Evolutionary conservation across 805 yeast genomes (phyloP).

Genomic region (Hanseniaspora occidentalis): DNA sequence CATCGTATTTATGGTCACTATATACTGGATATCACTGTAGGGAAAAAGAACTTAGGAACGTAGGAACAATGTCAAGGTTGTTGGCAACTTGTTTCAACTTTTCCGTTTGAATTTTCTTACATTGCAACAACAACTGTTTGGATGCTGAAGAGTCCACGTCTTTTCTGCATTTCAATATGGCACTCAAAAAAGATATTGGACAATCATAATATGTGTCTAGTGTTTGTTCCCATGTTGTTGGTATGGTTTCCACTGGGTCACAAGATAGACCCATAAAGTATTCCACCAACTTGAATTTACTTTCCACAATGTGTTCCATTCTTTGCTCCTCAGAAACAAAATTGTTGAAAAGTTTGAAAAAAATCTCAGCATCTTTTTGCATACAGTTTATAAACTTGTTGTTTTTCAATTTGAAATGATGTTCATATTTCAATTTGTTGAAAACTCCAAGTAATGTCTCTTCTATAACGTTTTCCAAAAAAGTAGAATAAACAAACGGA

Average conservation of each 20-base stretch:
- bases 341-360: conserved; percentile 40
- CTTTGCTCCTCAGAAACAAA: conserved; percentile 27
- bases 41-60: background rate
- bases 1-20: too few relatives aligned
- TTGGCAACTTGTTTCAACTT: background rate
- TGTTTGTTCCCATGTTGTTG: conserved; percentile 48
- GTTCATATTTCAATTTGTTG: conserved; percentile 30
- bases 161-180: conserved; percentile 38
- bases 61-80: background rate
- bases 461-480: conserved; percentile 41
- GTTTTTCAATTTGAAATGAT: conserved; percentile 31
- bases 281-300: conserved; percentile 46
- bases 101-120: background rate
- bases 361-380: conserved; percentile 45
- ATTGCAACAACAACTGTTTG: background rate
- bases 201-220: conserved; percentile 63
- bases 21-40: too few relatives aligned
- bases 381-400: conserved; percentile 37
- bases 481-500: conserved; percentile 39
- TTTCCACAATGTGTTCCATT: conserved; percentile 5
- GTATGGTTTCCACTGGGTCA: conserved; percentile 31
- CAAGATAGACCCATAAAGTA: conserved; percentile 45
- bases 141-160: conserved; percentile 22
- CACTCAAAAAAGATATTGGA: conserved; percentile 56
- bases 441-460: conserved; percentile 39